Percentiles rank a stretch among this genome's conserved stretches.
Evolutionary conservation across 306 rosid species (phyloP).

Genomic region (Quercus engelmannii): DNA sequence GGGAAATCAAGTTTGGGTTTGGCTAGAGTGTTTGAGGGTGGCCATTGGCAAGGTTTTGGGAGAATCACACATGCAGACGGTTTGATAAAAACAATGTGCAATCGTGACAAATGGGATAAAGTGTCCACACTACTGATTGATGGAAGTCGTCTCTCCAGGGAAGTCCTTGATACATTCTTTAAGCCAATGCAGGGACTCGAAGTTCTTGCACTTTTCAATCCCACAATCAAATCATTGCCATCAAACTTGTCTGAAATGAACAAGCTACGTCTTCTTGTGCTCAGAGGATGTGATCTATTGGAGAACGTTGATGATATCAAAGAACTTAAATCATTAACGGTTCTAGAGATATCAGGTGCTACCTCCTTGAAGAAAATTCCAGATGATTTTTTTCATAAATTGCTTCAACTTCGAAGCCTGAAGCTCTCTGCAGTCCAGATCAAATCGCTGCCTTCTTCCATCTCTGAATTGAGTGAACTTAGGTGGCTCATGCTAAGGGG

Average conservation of each 20-base stretch:
- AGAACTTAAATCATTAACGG: conserved; percentile 2
- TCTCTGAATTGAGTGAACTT: conserved; percentile 12
- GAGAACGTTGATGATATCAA: conserved; percentile 1
- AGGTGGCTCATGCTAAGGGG: conserved; percentile 28
- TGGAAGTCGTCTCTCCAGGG: conserved; percentile 23
- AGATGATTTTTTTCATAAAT: neutral
- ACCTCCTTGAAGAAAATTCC: conserved; percentile 2
- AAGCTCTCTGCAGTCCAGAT: conserved; percentile 29
- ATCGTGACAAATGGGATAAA: neutral
- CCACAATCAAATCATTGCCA: conserved; percentile 16
- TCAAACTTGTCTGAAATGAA: neutral
- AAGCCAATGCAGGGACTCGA: conserved; percentile 2
- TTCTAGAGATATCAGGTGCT: conserved; percentile 41
- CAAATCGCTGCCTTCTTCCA: conserved; percentile 23
- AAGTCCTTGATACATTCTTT: conserved; percentile 19
- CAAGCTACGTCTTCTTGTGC: conserved; percentile 34
- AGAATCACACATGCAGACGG: conserved; percentile 16
- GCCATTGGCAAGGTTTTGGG: conserved; percentile 23
- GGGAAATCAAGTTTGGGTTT: conserved; percentile 26
- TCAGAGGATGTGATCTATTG: conserved; percentile 33
- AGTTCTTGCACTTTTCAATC: conserved; percentile 23
- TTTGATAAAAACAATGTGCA: conserved; percentile 23
- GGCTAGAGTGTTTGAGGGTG: conserved; percentile 23
- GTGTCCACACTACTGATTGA: conserved; percentile 26
- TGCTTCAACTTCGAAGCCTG: conserved; percentile 24